These are phyloP conservation scores for Crithidia thermophila DNA, from an alignment of 208 protist genomes.

Conservation along the genomic window DNA sequence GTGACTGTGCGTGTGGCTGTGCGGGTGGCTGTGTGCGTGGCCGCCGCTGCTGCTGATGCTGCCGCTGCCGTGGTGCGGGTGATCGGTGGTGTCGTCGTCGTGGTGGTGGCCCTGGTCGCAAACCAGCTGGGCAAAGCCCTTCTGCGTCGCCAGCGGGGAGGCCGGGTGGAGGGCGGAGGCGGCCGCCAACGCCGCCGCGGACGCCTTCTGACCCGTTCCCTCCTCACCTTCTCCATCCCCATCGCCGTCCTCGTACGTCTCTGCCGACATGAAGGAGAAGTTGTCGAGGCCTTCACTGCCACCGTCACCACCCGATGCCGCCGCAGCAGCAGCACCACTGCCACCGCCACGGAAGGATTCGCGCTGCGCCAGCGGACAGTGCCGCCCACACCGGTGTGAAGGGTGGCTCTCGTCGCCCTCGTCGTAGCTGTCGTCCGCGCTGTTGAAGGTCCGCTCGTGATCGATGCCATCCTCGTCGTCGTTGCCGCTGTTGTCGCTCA, in stretches of 20 bases:
- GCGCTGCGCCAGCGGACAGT: too few relatives aligned
- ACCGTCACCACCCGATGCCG: too few relatives aligned
- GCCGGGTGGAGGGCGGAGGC: background rate
- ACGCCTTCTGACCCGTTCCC: background rate
- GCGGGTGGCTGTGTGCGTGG: background rate
- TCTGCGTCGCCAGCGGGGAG: too few relatives aligned
- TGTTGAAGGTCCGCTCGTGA: too few relatives aligned
- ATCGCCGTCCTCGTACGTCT: slow-evolving; percentile 10
- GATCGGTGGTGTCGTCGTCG: background rate
- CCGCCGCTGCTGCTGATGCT: background rate
- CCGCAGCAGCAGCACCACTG: too few relatives aligned
- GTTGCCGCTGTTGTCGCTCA: background rate
- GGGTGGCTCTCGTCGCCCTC: background rate
- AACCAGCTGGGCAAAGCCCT: too few relatives aligned
- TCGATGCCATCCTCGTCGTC: background rate
- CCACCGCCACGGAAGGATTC: too few relatives aligned
- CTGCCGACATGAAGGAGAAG: slow-evolving; percentile 8
- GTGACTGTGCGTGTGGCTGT: background rate
- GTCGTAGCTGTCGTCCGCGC: background rate
- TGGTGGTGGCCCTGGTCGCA: too few relatives aligned
- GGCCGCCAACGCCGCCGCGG: background rate
- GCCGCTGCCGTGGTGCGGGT: background rate
- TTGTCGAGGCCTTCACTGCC: slow-evolving; percentile 1
- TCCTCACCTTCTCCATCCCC: background rate
- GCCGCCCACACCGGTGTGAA: too few relatives aligned